phyloP scores from a whole-genome alignment of 2,329 filamentous ascomycete genomes.

The Camillea tinctor region DNA sequence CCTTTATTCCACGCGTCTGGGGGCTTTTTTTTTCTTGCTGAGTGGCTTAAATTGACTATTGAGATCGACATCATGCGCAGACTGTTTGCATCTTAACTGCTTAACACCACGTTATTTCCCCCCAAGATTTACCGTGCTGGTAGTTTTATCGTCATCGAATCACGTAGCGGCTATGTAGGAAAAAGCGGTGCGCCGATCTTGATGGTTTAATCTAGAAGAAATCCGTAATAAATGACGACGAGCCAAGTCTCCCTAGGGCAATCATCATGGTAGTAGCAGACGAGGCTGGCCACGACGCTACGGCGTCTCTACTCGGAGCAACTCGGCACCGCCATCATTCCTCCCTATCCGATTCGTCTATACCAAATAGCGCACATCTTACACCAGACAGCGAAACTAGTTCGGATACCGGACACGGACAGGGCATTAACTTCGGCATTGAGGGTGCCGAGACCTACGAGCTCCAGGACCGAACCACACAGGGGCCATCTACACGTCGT shows the following conservation, averaged over 20 bases:
- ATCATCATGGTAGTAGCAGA: neutral
- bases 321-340: neutral
- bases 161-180: neutral
- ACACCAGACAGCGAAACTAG: neutral
- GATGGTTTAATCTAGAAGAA: neutral
- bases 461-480: conserved; percentile 11
- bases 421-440: neutral
- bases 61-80: neutral
- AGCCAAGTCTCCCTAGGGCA: neutral
- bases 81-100: neutral
- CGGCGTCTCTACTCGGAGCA: neutral
- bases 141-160: neutral
- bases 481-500: neutral
- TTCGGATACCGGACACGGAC: neutral
- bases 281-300: neutral
- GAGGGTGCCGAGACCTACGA: conserved; percentile 19
- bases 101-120: neutral
- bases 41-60: neutral
- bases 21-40: neutral
- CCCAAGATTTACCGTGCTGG: neutral
- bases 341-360: neutral
- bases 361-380: neutral
- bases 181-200: neutral
- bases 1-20: no score
- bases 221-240: neutral